Evolutionary conservation across 805 yeast species (phyloP).

Genomic region (Cyberlindnera amylophila): DNA sequence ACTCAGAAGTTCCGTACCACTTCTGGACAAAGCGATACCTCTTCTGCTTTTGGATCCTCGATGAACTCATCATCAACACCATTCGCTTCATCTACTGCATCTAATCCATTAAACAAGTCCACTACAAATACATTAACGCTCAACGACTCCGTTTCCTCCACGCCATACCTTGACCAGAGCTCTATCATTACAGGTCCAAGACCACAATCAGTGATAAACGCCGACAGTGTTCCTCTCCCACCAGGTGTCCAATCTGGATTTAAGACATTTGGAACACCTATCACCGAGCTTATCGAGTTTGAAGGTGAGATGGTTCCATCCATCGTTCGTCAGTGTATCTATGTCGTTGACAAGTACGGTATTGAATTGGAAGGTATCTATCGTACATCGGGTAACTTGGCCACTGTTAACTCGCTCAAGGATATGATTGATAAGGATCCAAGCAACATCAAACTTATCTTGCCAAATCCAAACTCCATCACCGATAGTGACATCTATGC

Average conservation of each 20-base stretch:
- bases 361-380: conserved; percentile 85
- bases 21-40: conserved; percentile 15
- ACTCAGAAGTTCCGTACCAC: conserved; percentile 11
- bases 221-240: conserved; percentile 27
- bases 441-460: conserved; percentile 51
- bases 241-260: conserved; percentile 30
- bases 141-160: conserved; percentile 3
- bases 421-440: conserved; percentile 75
- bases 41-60: conserved; percentile 31
- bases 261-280: conserved; percentile 76
- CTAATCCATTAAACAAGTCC: conserved; percentile 1
- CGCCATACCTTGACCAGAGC: conserved; percentile 15
- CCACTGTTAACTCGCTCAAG: conserved; percentile 68
- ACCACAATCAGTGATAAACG: conserved; percentile 28
- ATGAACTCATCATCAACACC: conserved; percentile 7
- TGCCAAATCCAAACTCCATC: conserved; percentile 51
- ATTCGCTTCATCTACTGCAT: conserved; percentile 1
- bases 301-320: conserved; percentile 93
- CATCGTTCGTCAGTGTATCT: conserved; percentile 83
- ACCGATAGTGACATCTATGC: conserved; percentile 80
- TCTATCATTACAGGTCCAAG: conserved; percentile 27
- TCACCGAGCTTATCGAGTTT: conserved; percentile 70
- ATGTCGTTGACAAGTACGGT: conserved; percentile 82
- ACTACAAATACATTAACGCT: background rate
- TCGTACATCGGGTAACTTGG: conserved; percentile 74